Base-by-base conservation (phyloP, 768 basidiomycete genomes). In the Suillus lakei region DNA sequence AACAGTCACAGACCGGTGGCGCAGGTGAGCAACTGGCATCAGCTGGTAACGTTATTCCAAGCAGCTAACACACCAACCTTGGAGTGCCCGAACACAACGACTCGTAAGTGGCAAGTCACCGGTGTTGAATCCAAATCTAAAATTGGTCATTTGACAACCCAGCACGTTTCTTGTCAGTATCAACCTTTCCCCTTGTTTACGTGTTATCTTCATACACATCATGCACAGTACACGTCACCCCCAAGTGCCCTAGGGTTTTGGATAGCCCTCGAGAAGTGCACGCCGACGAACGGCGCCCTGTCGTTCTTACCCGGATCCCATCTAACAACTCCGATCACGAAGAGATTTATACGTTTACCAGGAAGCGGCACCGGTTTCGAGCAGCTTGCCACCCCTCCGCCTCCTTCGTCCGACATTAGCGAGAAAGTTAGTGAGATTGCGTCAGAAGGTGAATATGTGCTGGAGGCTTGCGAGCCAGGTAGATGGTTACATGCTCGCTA, bases 261-360 rank as follows among this genome's bases (percentile, higher is more conserved):
- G 98, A 92, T 99, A 64, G 93, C 97, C 0, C 81, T 99, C 43
- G 97, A 99, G 75, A 84, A 86, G 65, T 98, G 96, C 76, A 96
- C 95, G 6, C 73, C 84, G 2, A 78, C 80, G 51, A 96, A 96
- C 70, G 95, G 95, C 10, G 93, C 95, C 9, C 84, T 96, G 7
- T 93, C 91, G 5, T 97, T 96, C 78, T 81, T 93, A 3, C 96
- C 96, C 0, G 95, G 96, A 26, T 96, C 95, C 1, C 98, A 99
- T 76, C 83, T 91, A 38, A 85, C 82, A 0, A 81, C 86, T 2
- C 86, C 88, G 1, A 87, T 96, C 55, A 85, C 88, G 7, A 92
- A 94, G 71, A 91, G 98, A 13, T 95, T 99, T 73, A 87, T 98
- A 23, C 89, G 95, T 18, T 78, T 91, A 9, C 85, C 87, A 3